Evolutionary conservation across 225 moss, liverwort and hornwort genomes (phyloP).

Genomic region (Physcomitrium patens): DNA sequence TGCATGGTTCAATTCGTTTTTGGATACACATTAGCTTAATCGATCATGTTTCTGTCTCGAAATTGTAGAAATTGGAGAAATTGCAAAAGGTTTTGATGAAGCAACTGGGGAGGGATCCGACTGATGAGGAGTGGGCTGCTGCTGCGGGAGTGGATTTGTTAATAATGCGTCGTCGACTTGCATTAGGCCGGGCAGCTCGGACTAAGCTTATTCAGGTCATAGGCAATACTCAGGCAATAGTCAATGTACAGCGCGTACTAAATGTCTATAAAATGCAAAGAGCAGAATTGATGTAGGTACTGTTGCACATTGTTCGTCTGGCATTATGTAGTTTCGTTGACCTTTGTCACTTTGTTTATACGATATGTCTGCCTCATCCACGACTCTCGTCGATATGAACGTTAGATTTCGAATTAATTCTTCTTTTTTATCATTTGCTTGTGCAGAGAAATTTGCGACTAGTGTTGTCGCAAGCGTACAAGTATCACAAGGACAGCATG

Average conservation of each 20-base stretch:
- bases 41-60: not conserved
- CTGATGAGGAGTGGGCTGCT: slow-evolving; percentile 80
- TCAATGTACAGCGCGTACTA: not conserved
- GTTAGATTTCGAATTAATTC: not conserved
- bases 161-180: slow-evolving; percentile 72
- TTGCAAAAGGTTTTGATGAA: slow-evolving; percentile 39
- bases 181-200: slow-evolving; percentile 75
- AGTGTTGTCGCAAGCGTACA: slow-evolving; percentile 86
- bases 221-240: slow-evolving; percentile 77
- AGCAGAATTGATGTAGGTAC: too few relatives aligned
- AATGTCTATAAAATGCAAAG: too few relatives aligned
- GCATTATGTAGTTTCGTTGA: too few relatives aligned
- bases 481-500: slow-evolving; percentile 70
- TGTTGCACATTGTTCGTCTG: too few relatives aligned
- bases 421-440: not conserved
- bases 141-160: slow-evolving; percentile 60
- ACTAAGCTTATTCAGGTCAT: slow-evolving; percentile 92
- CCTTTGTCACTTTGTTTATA: too few relatives aligned
- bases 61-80: slow-evolving; percentile 65
- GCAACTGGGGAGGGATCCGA: slow-evolving; percentile 56
- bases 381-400: not conserved
- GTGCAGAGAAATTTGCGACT: slow-evolving; percentile 81
- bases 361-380: too few relatives aligned
- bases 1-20: not conserved
- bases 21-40: not conserved